Conservation (phyloP, 2,329 filamentous ascomycete genomes). For the Neonectria faginata region DNA sequence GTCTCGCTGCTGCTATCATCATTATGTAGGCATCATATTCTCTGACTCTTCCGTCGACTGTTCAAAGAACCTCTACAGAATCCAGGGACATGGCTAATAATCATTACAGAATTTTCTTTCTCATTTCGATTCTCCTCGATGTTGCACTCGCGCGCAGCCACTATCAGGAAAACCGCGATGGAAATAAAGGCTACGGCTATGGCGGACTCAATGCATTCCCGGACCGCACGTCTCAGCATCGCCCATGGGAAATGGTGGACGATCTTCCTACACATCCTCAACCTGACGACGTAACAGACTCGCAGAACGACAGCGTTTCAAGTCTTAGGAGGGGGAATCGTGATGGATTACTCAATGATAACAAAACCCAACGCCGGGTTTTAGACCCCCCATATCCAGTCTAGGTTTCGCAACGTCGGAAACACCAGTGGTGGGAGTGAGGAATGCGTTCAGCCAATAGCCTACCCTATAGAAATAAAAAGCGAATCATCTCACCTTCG, state of each 20-base stretch:
- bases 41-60: background rate
- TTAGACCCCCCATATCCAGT: background rate
- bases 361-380: background rate
- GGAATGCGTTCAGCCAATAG: too few species aligned
- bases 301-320: background rate
- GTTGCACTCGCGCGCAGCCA: background rate
- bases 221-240: background rate
- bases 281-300: background rate
- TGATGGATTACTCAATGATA: background rate
- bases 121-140: background rate
- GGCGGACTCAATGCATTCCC: background rate
- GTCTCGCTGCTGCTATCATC: constrained; percentile 80
- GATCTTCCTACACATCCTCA: background rate
- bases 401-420: background rate
- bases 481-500: too few species aligned
- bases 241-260: background rate
- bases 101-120: background rate
- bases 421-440: too few species aligned
- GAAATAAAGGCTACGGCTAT: constrained; percentile 4
- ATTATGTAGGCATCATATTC: constrained; percentile 63
- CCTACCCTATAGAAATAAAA: too few species aligned
- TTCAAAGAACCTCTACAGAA: too few species aligned
- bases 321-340: background rate
- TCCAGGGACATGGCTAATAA: background rate
- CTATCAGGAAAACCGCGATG: background rate